phyloP scores from a whole-genome alignment of 352 stramenopile genomes.

The Pythium brassicae region DNA sequence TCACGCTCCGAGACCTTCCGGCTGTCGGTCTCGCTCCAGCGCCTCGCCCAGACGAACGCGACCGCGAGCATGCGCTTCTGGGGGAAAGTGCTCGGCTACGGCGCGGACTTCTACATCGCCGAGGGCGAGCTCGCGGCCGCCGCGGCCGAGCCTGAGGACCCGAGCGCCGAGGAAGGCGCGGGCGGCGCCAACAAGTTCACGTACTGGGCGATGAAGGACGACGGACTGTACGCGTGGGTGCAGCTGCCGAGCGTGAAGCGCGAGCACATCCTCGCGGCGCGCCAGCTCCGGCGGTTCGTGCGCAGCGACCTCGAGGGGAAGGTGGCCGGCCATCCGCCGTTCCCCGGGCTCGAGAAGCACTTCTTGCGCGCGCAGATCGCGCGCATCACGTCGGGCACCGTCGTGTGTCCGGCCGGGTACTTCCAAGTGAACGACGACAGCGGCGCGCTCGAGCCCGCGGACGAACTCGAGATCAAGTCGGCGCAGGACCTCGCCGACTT shows the following conservation, averaged over 20 bases:
- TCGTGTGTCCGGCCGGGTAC: slow-evolving; percentile 81
- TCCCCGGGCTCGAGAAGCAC: slow-evolving; percentile 82
- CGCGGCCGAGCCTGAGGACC: slow-evolving; percentile 55
- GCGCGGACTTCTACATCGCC: slow-evolving; percentile 78
- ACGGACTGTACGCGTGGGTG: slow-evolving; percentile 76
- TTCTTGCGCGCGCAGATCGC: slow-evolving; percentile 88
- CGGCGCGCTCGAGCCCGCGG: slow-evolving; percentile 60
- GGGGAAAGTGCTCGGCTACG: slow-evolving; percentile 79
- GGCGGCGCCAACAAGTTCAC: slow-evolving; percentile 85
- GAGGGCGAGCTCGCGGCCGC: slow-evolving; percentile 56
- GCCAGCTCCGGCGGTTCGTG: slow-evolving; percentile 78
- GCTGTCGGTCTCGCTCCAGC: slow-evolving; percentile 56
- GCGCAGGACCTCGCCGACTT: slow-evolving; percentile 66
- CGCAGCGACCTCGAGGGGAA: slow-evolving; percentile 78
- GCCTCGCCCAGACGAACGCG: slow-evolving; percentile 44
- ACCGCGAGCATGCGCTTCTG: slow-evolving; percentile 83
- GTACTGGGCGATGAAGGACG: slow-evolving; percentile 87
- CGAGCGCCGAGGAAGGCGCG: slow-evolving; percentile 58
- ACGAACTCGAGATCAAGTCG: slow-evolving; percentile 70
- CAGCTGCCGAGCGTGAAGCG: slow-evolving; percentile 72
- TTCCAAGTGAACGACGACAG: slow-evolving; percentile 64
- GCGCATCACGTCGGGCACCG: slow-evolving; percentile 77
- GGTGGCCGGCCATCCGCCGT: slow-evolving; percentile 79
- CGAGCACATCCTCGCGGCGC: slow-evolving; percentile 73
- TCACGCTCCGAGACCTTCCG: slow-evolving; percentile 73